Evolutionary conservation across 2,329 filamentous ascomycete species (phyloP).

Genomic region (Fusarium goolgardi): DNA sequence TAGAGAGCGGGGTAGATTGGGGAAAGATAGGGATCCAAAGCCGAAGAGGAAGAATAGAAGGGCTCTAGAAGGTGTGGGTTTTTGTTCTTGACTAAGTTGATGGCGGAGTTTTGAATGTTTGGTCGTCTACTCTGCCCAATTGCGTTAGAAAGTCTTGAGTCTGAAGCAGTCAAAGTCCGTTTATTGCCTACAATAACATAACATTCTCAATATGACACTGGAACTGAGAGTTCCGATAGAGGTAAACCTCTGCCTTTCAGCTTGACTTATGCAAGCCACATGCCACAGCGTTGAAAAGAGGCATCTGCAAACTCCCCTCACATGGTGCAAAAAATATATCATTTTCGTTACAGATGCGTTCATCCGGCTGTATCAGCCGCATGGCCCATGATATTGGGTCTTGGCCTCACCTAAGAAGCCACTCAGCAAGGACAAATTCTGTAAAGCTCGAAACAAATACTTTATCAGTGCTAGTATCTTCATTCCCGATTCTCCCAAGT

Average conservation of each 20-base stretch:
- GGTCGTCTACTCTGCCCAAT: conserved; percentile 35
- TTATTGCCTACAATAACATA: background rate
- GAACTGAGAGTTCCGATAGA: background rate
- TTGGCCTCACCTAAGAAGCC: background rate
- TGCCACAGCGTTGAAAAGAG: conserved; percentile 6
- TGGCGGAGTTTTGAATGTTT: conserved; percentile 16
- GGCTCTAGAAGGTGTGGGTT: conserved; percentile 29
- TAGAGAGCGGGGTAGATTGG: conserved; percentile 26
- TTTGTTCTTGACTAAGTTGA: conserved; percentile 1
- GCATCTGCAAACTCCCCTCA: background rate
- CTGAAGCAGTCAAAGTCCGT: background rate
- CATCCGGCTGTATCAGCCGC: background rate
- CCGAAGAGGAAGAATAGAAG: conserved; percentile 10
- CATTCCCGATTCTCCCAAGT: conserved; percentile 23
- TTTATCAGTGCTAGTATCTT: background rate
- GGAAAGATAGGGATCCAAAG: conserved; percentile 8
- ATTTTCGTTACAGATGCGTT: background rate
- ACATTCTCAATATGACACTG: background rate
- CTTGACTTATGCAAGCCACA: background rate
- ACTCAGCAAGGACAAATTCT: background rate
- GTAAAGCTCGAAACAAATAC: background rate
- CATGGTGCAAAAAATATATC: background rate
- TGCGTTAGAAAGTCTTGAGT: conserved; percentile 21
- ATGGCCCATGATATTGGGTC: background rate
- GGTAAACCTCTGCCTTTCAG: background rate